A percentile compares a stretch with the other conserved stretches of the same genome.
These are phyloP conservation scores for Rhodotorula sp. DNA, from an alignment of 1,284 basidiomycete species.

Conservation along the genomic window DNA sequence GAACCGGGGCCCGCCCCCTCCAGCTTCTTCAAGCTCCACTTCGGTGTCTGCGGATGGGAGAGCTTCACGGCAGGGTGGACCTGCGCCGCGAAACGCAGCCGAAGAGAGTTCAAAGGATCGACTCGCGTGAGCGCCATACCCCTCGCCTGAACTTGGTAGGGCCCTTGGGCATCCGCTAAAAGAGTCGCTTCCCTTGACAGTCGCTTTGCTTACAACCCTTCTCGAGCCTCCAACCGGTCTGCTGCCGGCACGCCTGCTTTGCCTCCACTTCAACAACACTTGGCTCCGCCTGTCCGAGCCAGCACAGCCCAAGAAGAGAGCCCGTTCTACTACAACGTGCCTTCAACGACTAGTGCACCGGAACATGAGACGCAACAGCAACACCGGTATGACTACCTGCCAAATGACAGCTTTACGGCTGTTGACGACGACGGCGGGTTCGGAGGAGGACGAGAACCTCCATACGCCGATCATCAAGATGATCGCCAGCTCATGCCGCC, in stretches of 20 bases:
- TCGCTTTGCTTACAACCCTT: conserved; percentile 11
- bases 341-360: not conserved
- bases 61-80: not conserved
- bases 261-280: not conserved
- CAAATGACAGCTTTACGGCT: too few relatives aligned
- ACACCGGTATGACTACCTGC: not conserved
- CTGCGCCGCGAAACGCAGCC: not conserved
- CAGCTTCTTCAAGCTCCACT: not conserved
- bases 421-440: not conserved
- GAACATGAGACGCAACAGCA: too few relatives aligned
- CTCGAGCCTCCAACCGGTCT: not conserved
- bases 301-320: not conserved
- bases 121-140: conserved; percentile 1
- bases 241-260: not conserved
- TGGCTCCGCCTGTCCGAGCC: too few relatives aligned
- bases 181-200: too few relatives aligned
- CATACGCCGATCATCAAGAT: not conserved
- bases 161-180: too few relatives aligned
- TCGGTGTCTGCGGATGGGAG: not conserved
- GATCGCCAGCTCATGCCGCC: conserved; percentile 4
- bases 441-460: not conserved
- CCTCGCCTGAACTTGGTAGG: too few relatives aligned
- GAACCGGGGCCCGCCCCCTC: not conserved
- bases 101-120: not conserved
- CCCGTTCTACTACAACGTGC: conserved; percentile 2